Evolutionary conservation across 2,329 filamentous ascomycete genomes (phyloP).

Genomic region (Allantophomopsis cytisporea): DNA sequence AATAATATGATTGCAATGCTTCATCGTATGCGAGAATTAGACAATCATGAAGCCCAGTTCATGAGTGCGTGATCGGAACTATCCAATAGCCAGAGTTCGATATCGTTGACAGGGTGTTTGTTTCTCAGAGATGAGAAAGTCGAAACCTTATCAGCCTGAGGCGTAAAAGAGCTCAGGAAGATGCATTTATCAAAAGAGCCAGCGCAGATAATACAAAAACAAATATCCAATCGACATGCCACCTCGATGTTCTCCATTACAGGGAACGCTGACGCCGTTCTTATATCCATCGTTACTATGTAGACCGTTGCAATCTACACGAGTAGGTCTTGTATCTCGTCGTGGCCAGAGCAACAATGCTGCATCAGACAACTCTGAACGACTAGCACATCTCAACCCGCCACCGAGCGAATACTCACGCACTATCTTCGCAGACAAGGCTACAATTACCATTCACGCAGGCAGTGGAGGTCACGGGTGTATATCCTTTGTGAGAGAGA

Average conservation of each 20-base stretch:
- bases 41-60: too few species aligned
- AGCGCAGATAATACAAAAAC: too few species aligned
- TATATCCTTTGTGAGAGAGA: constrained; percentile 86
- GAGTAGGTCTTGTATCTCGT: not conserved
- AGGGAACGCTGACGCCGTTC: constrained; percentile 17
- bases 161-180: too few species aligned
- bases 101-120: too few species aligned
- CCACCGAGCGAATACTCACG: constrained; percentile 71
- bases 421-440: constrained; percentile 78
- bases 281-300: constrained; percentile 17
- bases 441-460: constrained; percentile 62
- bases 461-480: constrained; percentile 83
- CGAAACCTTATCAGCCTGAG: too few species aligned
- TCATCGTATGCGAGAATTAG: too few species aligned
- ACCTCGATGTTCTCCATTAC: constrained; percentile 14
- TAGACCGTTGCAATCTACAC: not conserved
- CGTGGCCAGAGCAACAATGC: not conserved
- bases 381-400: constrained; percentile 47
- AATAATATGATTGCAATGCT: too few species aligned
- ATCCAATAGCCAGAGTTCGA: too few species aligned
- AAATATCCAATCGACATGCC: constrained; percentile 11
- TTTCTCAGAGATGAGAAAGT: too few species aligned
- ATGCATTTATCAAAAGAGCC: too few species aligned
- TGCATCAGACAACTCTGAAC: not conserved
- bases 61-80: too few species aligned